Evolutionary conservation across 345 rosid species (phyloP).

Genomic region (thale cress (Arabidopsis thaliana)): DNA sequence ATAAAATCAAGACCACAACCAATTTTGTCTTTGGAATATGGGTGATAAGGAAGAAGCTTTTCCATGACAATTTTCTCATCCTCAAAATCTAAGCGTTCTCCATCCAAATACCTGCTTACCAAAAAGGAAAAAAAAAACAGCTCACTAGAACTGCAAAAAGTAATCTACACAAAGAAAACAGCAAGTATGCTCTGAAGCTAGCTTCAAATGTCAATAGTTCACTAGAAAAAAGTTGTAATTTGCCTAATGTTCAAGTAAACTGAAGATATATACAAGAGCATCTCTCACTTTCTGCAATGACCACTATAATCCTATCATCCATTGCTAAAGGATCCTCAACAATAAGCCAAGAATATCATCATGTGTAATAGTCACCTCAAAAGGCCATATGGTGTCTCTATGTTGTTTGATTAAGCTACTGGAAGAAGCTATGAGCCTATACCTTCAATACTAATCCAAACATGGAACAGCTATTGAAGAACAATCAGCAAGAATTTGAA

Average conservation of each 20-base stretch:
- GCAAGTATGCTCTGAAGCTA: slow-evolving; percentile 3
- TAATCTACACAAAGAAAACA: not conserved
- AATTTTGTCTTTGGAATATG: slow-evolving; percentile 77
- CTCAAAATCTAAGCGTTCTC: slow-evolving; percentile 63
- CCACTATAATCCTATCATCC: not conserved
- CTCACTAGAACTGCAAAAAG: not conserved
- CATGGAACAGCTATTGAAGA: not conserved
- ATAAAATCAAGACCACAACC: slow-evolving; percentile 80
- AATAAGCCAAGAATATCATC: not conserved
- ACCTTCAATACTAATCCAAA: not conserved
- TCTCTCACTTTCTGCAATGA: slow-evolving; percentile 1
- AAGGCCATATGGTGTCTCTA: not conserved
- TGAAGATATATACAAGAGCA: slow-evolving; percentile 12
- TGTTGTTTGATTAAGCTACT: not conserved
- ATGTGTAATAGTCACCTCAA: not conserved
- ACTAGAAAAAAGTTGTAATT: not conserved
- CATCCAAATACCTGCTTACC: slow-evolving; percentile 69
- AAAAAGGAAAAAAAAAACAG: slow-evolving; percentile 29
- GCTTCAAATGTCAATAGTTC: slow-evolving; percentile 4
- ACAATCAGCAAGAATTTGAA: not conserved
- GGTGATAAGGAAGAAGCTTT: slow-evolving; percentile 81
- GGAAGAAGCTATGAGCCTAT: slow-evolving; percentile 6
- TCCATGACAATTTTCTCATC: slow-evolving; percentile 64
- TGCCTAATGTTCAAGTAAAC: not conserved
- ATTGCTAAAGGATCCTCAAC: not conserved